Base-by-base conservation (phyloP, 2,329 filamentous ascomycete species). In the Hortaea werneckii region DNA sequence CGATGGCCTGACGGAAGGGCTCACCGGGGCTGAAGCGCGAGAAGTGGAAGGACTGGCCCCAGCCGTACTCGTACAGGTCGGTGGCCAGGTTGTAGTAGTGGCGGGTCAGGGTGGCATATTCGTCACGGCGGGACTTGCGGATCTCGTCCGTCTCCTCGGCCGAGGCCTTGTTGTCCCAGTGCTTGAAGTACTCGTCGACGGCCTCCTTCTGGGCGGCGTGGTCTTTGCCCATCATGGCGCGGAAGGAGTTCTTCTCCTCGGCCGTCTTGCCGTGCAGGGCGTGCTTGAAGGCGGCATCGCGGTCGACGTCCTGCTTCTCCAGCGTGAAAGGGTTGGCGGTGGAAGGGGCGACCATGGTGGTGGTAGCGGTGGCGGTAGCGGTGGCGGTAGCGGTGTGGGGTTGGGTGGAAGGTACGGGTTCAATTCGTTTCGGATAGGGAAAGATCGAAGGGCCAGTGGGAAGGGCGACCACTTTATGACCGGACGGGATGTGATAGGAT, bases 11-110 rank as follows among this genome's bases (percentile, higher is more conserved):
- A 67, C 80, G 74, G 73, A 96, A 96, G 43, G 80, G 74, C 72
- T 98, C 92, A 63, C 85, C 84, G 57, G 82, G 73, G 45, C 87
- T 85, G 69, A 90, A 95, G 53, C 90, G 87, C 72, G 87, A 94
- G 77, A 98, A 96, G 72, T 98, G 90, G 78, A 98, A 98, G 42
- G 83, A 90, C 61, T 88, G 82, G 51, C 87, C 87, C 89, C 92
- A 98, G 59, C 89, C 92, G 59, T 95, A 92, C 74, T 96, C 92
- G 56, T 46, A 56, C 12, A 59, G 50, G 46, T 60, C 58, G 49
- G 56, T 61, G 41, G 57, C 55, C 45, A 61, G 47, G 50, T 58
- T 63, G 56, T 63, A 64, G 54, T 77, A 92, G 83, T 95, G 88
- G 75, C 86, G 82, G 41, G 90, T 95, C 63, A 96, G 71, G 32